Evolutionary conservation across 2,329 filamentous ascomycete species (phyloP).

Genomic region (Fusarium tanahbumbuense): DNA sequence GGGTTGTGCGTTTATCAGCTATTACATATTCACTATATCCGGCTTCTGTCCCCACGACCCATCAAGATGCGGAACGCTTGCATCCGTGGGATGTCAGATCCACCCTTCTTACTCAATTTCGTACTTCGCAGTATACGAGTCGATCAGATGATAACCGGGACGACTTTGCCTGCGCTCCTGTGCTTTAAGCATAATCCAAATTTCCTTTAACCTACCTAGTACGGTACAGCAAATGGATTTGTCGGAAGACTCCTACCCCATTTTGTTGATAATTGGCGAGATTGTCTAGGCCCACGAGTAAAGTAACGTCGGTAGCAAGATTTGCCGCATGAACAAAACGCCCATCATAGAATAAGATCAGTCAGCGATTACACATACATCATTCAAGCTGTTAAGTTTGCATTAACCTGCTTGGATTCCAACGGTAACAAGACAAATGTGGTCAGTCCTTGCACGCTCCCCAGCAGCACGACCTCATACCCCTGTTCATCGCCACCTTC

Average conservation of each 20-base stretch:
- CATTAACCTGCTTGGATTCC: too few species aligned
- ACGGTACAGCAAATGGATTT: not conserved
- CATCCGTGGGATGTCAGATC: not conserved
- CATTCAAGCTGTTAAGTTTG: too few species aligned
- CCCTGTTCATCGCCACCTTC: constrained; percentile 20
- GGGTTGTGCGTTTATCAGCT: not conserved
- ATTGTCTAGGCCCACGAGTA: not conserved
- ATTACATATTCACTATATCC: not conserved
- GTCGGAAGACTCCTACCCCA: not conserved
- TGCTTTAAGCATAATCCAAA: not conserved
- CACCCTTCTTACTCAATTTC: not conserved
- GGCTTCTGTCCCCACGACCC: not conserved
- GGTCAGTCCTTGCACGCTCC: too few species aligned
- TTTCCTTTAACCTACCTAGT: rapidly evolving
- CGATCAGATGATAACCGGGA: not conserved
- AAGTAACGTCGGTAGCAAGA: not conserved
- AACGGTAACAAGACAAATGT: too few species aligned
- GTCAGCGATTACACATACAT: not conserved
- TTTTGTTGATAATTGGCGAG: not conserved
- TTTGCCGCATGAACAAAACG: not conserved
- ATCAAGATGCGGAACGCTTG: not conserved
- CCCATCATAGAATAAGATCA: not conserved
- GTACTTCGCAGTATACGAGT: not conserved
- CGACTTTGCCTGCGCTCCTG: too few species aligned
- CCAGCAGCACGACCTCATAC: constrained; percentile 25